Evolutionary conservation across 2,329 filamentous ascomycete species (phyloP), one percentile per base, ranked within the genome.

Genomic region (Trichocomaceae sp.): DNA sequence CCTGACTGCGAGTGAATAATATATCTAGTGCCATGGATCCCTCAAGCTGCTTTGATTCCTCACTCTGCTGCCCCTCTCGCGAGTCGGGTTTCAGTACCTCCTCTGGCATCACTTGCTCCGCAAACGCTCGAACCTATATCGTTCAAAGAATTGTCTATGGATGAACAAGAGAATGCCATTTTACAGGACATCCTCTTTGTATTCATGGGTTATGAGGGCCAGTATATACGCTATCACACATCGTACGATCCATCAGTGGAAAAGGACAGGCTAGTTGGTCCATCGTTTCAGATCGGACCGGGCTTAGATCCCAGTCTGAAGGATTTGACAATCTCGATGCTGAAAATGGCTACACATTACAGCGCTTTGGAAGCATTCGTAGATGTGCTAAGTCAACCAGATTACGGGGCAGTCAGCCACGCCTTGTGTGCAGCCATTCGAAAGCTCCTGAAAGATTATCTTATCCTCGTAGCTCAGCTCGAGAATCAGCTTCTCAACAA

Each of bases 161-260:
- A 95, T 60, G 82, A 82, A 2, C 93, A 99, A 70, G 93, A 99
- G 73, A 83, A 84, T 22, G 87, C 84, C 8, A 86, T 99, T 47
- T 78, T 97, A 44, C 91, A 96, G 62, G 93, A 99, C 64, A 74
- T 99, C 15, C 73, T 97, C 35, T 96, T 92, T 67, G 90, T 95
- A 5, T 95, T 97, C 64, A 96, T 99, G 91, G 93, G 93, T 22
- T 96, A 90, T 60, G 93, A 99, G 72, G 93, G 93, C n/a, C 90
- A 96, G 69, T 97, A 97, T 68, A 88, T 99, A 58, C 87, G 89
- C 54, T 97, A 90, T 67, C 82, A 81, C 56, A 87, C 89, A 61
- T 81, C 82, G 8, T 97, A 95, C 69, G 85, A 96, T 62, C 90
- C 91, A 0, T 76, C 80, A 2, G 84, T 89, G 50, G 93, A 99